Evolutionary conservation across 2,329 filamentous ascomycete species (phyloP), one percentile per base, ranked within the genome.

Genomic region (Aspergillus glaucus): DNA sequence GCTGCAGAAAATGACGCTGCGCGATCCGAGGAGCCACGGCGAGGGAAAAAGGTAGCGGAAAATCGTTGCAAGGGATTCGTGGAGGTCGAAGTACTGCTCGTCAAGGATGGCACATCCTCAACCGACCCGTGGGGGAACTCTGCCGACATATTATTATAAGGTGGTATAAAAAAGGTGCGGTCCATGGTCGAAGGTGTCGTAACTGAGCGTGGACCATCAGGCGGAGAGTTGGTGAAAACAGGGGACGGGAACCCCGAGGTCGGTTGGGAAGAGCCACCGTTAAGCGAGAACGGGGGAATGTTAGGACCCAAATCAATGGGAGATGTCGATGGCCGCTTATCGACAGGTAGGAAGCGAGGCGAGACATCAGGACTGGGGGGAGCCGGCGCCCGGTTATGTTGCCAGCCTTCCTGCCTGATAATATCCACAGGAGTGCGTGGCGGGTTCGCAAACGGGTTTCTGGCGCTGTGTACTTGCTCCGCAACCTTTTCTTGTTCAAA

Each of bases 101-200:
- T 76, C 28, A 77, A 60, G 22, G 74, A 77, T 14, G 74, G 74
- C 3, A 76, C 71, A 64, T 77, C 74, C 40, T 77, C 74, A 39
- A 69, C 63, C 1, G 74, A 77, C 32, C 63, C 64, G 37, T 72
- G 70, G 30, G 66, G 63, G 49, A 64, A 63, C 14, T 73, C 69
- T 44, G 66, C 61, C 40, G 62, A 60, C 19, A 64, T 62, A 39
- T 74, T 67, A 19, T 40, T 19, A 37, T 65, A 66, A 2, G 62
- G 62, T 36, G 63, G 61, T 24, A 63, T 64, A 54, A 62, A 67
- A 28, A 66, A 65, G 21, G 66, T 64, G 41, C 65, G 70, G 43
- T 74, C 72, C 2, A 65, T 71, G 39, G 71, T 68, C 7, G 70
- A 71, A 34, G 65, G 65, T 2, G 69, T 69, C 5, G 69, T 69